Percentiles rank a stretch among this genome's conserved stretches.
Evolutionary conservation across 352 stramenopile species (phyloP).

Genomic region (Pythium biforme): DNA sequence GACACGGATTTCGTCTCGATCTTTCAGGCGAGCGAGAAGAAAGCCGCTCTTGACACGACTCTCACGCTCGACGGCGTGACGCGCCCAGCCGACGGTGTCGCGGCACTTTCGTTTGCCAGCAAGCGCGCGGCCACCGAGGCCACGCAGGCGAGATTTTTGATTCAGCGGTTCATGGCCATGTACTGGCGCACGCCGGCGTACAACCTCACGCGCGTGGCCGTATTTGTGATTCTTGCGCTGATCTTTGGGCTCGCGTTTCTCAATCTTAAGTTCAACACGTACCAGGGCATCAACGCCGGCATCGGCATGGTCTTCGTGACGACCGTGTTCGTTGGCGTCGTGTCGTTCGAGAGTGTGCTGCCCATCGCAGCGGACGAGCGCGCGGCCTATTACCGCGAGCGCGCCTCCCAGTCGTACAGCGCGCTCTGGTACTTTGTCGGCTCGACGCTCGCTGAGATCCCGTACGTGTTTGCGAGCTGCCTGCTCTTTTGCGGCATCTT

Average conservation of each 20-base stretch:
- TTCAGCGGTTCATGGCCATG: slow-evolving; percentile 24
- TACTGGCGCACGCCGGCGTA: slow-evolving; percentile 79
- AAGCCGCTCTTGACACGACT: slow-evolving; percentile 28
- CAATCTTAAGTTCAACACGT: slow-evolving; percentile 27
- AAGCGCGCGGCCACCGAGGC: slow-evolving; percentile 6
- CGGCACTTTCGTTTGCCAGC: not conserved
- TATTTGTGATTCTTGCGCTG: slow-evolving; percentile 31
- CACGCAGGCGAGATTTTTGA: slow-evolving; percentile 12
- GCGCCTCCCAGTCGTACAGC: slow-evolving; percentile 70
- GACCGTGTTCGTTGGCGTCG: slow-evolving; percentile 52
- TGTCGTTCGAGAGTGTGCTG: slow-evolving; percentile 17
- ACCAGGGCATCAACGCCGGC: slow-evolving; percentile 28
- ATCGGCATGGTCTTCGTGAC: slow-evolving; percentile 71
- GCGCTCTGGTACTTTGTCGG: slow-evolving; percentile 50
- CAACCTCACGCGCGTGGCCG: slow-evolving; percentile 52
- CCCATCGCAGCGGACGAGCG: slow-evolving; percentile 45
- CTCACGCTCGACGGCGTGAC: slow-evolving; percentile 63
- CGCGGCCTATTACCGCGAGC: slow-evolving; percentile 58
- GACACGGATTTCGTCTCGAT: slow-evolving; percentile 17
- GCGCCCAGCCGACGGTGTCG: slow-evolving; percentile 25
- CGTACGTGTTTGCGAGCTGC: slow-evolving; percentile 28
- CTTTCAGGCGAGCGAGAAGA: slow-evolving; percentile 4
- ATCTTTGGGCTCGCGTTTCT: slow-evolving; percentile 46
- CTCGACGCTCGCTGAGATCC: slow-evolving; percentile 63
- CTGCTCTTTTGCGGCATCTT: slow-evolving; percentile 34